Conservation (phyloP, 306 rosid species). For the cucumber (Cucumis sativus) region DNA sequence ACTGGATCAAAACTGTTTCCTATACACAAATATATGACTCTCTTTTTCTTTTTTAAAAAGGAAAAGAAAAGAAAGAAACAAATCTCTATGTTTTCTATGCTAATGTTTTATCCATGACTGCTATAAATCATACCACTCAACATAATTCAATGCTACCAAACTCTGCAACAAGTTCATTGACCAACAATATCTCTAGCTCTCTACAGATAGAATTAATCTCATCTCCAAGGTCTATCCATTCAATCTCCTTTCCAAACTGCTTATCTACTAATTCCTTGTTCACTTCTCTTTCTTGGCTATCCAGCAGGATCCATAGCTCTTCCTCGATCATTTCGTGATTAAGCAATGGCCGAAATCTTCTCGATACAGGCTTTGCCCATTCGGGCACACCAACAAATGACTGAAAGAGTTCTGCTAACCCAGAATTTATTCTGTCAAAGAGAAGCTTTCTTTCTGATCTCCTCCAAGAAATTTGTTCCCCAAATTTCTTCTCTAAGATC, state of each 20-base stretch:
- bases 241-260: slow-evolving; percentile 37
- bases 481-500: slow-evolving; percentile 63
- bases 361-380: slow-evolving; percentile 39
- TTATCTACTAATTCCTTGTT: slow-evolving; percentile 21
- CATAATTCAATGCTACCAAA: slow-evolving; percentile 26
- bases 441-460: slow-evolving; percentile 67
- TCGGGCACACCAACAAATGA: slow-evolving; percentile 35
- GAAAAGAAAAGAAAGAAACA: not conserved
- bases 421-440: slow-evolving; percentile 59
- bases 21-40: slow-evolving; percentile 1
- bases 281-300: slow-evolving; percentile 38
- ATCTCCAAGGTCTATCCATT: slow-evolving; percentile 46
- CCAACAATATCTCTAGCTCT: slow-evolving; percentile 46
- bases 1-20: slow-evolving; percentile 22
- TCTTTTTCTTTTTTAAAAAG: not conserved
- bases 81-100: not conserved
- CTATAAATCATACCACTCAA: slow-evolving; percentile 11
- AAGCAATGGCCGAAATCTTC: slow-evolving; percentile 33
- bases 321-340: slow-evolving; percentile 46
- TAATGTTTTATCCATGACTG: not conserved
- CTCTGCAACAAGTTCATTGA: slow-evolving; percentile 56
- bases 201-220: slow-evolving; percentile 43
- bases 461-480: slow-evolving; percentile 58
- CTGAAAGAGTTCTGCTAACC: slow-evolving; percentile 37
- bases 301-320: slow-evolving; percentile 59